A percentile compares a stretch with the other conserved stretches of the same genome.
These are phyloP conservation scores for Citeromyces hawaiiensis DNA, from an alignment of 1,139 yeast genomes.

Conservation along the genomic window DNA sequence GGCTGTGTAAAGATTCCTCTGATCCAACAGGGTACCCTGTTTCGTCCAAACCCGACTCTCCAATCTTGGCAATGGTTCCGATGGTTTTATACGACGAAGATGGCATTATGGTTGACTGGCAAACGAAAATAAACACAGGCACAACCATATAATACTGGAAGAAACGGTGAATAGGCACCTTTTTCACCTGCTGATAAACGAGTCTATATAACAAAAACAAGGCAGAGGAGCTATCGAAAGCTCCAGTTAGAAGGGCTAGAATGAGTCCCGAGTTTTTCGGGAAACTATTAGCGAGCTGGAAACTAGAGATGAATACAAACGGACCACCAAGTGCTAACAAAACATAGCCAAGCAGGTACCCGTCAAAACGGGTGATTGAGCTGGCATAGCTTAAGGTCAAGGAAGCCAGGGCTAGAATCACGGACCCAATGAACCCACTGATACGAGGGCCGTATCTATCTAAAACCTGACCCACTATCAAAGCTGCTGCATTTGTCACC, in stretches of 20 bases:
- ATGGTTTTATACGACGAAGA: constrained; percentile 57
- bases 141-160: constrained; percentile 56
- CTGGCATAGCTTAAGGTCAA: constrained; percentile 26
- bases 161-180: constrained; percentile 32
- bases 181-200: constrained; percentile 32
- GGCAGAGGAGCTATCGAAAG: constrained; percentile 70
- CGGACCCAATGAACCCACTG: constrained; percentile 65
- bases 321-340: constrained; percentile 75
- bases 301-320: constrained; percentile 66
- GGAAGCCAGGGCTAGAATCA: constrained; percentile 40
- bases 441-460: constrained; percentile 73
- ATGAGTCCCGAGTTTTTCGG: constrained; percentile 61
- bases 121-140: constrained; percentile 59
- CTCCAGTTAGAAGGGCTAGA: constrained; percentile 62
- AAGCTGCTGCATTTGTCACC: constrained; percentile 72
- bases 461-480: constrained; percentile 67
- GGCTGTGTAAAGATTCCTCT: constrained; percentile 17
- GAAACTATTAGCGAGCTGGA: constrained; percentile 64
- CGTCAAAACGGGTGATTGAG: constrained; percentile 28
- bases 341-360: constrained; percentile 50
- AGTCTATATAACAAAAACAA: constrained; percentile 56
- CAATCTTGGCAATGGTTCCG: constrained; percentile 52
- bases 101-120: constrained; percentile 77
- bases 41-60: constrained; percentile 61
- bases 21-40: constrained; percentile 34